phyloP scores from a whole-genome alignment of 306 rosid species.

The Quercus ilex region DNA sequence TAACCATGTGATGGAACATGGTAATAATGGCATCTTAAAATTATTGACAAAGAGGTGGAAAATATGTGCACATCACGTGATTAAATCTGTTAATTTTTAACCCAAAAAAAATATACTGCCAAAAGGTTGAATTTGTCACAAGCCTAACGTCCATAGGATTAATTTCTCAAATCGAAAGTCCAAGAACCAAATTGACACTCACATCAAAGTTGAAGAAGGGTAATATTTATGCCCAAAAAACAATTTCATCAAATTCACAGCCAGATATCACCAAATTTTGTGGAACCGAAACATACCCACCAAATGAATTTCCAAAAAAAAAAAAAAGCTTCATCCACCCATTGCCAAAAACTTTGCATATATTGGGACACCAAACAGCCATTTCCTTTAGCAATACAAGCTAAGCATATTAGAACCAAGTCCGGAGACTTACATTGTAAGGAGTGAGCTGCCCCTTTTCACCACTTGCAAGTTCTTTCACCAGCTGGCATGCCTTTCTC shows the following conservation, averaged over 20 bases:
- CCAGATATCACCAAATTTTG: background rate
- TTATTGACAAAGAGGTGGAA: no score
- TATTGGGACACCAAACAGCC: background rate
- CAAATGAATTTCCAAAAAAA: background rate
- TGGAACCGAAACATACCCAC: background rate
- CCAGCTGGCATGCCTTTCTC: conserved; percentile 67
- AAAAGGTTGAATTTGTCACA: no score
- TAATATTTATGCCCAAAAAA: no score
- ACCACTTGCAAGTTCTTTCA: conserved; percentile 58
- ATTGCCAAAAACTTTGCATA: background rate
- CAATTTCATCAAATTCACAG: background rate
- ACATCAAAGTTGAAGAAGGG: no score
- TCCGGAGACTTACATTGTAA: conserved; percentile 48
- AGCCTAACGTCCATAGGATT: no score
- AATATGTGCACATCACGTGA: no score
- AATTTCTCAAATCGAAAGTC: no score
- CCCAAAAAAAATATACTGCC: no score
- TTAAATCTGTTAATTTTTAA: no score
- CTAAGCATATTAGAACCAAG: background rate
- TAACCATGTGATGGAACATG: no score
- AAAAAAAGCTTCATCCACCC: background rate
- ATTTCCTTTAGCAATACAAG: background rate
- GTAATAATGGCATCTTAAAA: no score
- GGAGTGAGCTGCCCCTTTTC: conserved; percentile 73
- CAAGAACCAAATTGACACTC: no score